Evolutionary conservation across 208 protist species (phyloP), one percentile per base, ranked within the genome.

Genomic region (Trypanosoma scelopori): DNA sequence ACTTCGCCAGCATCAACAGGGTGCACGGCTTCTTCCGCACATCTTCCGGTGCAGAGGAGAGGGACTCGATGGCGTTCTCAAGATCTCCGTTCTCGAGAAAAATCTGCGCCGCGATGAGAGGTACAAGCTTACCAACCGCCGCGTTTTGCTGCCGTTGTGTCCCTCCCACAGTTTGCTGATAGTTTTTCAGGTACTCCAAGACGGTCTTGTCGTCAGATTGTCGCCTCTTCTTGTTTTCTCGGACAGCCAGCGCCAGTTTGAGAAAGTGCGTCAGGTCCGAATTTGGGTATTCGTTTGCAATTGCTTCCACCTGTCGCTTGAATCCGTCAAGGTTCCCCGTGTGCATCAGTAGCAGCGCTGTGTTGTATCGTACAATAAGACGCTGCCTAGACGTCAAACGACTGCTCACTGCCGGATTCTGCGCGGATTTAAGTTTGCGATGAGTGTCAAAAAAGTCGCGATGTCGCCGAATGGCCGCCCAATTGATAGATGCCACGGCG

Each of bases 301-400:
- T 78, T 39, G 78, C 65, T 55, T 95, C 86, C 50, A 91, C 76
- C 46, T 79, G 74, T 7, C 78, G 73, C 41, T 72, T 59, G 64
- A 85, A 91, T 42, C 76, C 56, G 50, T 69, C 81, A 41, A 91
- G 55, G 47, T 75, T 88, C 37, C 78, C 74, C 0, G 77, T 79
- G 43, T 79, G 55, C 37, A 95, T 70, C n/a, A 89, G 76, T 45
- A 95, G 76, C 58, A 95, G 78, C 15, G 86, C 89, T 20, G 69
- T 88, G 78, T 95, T 95, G 78, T 95, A 95, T 43, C 84, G 76
- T n/a, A 95, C 76, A 5, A 76, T 58, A 20, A 91, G 62, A 28
- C 81, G 65, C 79, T 95, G 86, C 27, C 79, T 70, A 15, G 80
- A 78, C 5, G 84, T 91, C 22, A 95, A 76, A 32, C 82, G 84